A percentile compares a stretch with the other conserved stretches of the same genome.
Conservation (phyloP, 2,329 filamentous ascomycete species). For the Xenoacremonium recifei region DNA sequence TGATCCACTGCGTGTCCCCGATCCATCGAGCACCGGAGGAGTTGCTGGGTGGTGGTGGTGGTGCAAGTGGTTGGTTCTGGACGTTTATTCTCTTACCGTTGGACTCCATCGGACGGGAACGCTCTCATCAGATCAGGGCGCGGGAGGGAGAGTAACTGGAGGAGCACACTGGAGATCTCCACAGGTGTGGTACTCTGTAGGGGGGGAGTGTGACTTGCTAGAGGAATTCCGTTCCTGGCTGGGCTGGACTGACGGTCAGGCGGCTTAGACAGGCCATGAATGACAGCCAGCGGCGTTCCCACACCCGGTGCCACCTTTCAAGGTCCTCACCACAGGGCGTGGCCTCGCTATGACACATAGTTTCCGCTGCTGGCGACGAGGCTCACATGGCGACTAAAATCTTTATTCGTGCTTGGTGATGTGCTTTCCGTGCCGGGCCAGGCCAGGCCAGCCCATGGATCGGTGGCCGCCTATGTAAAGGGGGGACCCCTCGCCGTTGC, state of each 20-base stretch:
- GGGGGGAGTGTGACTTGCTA: neutral
- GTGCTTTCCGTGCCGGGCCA: too few species aligned
- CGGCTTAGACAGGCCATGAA: too few species aligned
- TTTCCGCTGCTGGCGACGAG: constrained; percentile 18
- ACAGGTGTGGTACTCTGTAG: neutral
- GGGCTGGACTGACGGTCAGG: constrained; percentile 12
- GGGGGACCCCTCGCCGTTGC: neutral
- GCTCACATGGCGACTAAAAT: constrained; percentile 17
- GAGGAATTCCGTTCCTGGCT: neutral
- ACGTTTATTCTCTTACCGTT: too few species aligned
- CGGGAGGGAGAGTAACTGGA: too few species aligned
- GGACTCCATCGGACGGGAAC: too few species aligned
- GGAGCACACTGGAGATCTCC: too few species aligned
- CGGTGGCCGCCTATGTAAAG: neutral
- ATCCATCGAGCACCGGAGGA: too few species aligned
- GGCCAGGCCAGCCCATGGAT: too few species aligned
- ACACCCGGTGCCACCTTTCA: constrained; percentile 25
- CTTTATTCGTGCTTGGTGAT: constrained; percentile 26
- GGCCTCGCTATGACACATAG: constrained; percentile 28
- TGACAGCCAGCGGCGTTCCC: constrained; percentile 16
- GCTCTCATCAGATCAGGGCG: too few species aligned
- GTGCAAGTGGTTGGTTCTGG: too few species aligned
- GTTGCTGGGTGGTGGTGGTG: too few species aligned
- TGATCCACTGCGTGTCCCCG: too few species aligned
- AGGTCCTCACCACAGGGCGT: constrained; percentile 26